phyloP scores from a whole-genome alignment of 805 yeast genomes.

The Metschnikowia lachancei region DNA sequence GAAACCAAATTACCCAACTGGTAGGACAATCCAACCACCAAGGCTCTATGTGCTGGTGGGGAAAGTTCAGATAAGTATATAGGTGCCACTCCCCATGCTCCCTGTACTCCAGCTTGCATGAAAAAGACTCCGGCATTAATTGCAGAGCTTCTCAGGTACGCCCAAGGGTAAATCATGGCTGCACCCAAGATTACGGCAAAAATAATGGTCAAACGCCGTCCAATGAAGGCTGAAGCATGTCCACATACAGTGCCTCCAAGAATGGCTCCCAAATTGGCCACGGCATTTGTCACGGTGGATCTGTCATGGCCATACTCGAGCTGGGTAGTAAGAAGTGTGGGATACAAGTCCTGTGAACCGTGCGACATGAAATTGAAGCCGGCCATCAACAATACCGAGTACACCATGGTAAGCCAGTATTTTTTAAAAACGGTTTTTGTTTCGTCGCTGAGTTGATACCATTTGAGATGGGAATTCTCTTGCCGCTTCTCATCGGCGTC shows the following conservation, averaged over 20 bases:
- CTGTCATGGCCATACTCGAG: slow-evolving; percentile 31
- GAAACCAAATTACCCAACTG: slow-evolving; percentile 74
- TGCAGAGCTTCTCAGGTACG: slow-evolving; percentile 25
- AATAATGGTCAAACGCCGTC: slow-evolving; percentile 37
- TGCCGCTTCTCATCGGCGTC: slow-evolving; percentile 10
- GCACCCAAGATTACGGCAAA: slow-evolving; percentile 35
- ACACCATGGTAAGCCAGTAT: slow-evolving; percentile 62
- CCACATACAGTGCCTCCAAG: slow-evolving; percentile 47
- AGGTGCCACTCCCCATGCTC: slow-evolving; percentile 74
- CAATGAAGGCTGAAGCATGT: slow-evolving; percentile 35
- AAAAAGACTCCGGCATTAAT: slow-evolving; percentile 62
- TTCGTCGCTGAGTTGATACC: slow-evolving; percentile 14
- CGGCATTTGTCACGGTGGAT: slow-evolving; percentile 40
- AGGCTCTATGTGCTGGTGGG: slow-evolving; percentile 18
- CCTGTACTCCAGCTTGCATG: slow-evolving; percentile 64
- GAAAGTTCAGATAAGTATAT: slow-evolving; percentile 64
- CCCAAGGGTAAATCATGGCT: slow-evolving; percentile 40
- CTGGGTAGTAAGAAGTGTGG: slow-evolving; percentile 38
- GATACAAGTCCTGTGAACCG: slow-evolving; percentile 43
- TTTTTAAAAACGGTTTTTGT: slow-evolving; percentile 31
- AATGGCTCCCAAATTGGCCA: slow-evolving; percentile 43
- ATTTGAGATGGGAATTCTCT: slow-evolving; percentile 5
- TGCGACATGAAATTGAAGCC: slow-evolving; percentile 43
- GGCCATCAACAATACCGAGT: slow-evolving; percentile 49
- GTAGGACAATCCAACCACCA: slow-evolving; percentile 44